Evolutionary conservation across 2,329 filamentous ascomycete genomes (phyloP).

Genomic region (Penicillium aurantiogriseum): DNA sequence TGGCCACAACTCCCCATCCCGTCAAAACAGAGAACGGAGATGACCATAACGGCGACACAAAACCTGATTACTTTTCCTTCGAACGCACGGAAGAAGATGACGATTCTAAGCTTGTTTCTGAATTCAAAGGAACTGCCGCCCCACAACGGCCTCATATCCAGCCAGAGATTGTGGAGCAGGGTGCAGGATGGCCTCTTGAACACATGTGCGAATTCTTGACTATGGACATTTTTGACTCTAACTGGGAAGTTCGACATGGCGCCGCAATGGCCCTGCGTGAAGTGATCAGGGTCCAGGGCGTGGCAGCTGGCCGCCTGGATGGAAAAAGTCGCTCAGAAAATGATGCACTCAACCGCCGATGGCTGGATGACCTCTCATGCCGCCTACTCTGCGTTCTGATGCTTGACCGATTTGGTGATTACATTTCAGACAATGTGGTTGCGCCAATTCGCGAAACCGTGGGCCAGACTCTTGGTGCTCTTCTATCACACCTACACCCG

Average conservation of each 20-base stretch:
- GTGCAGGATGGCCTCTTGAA: conserved; percentile 89
- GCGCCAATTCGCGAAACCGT: conserved; percentile 94
- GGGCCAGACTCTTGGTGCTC: conserved; percentile 86
- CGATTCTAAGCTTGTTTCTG: conserved; percentile 85
- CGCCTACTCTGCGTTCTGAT: conserved; percentile 94
- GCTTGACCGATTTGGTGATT: conserved; percentile 95
- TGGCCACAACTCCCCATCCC: conserved; percentile 51
- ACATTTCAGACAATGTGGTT: conserved; percentile 94
- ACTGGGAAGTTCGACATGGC: conserved; percentile 94
- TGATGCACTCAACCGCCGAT: conserved; percentile 72
- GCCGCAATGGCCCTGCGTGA: conserved; percentile 94
- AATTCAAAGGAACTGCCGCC: conserved; percentile 83
- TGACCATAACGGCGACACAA: conserved; percentile 60
- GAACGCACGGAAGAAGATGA: conserved; percentile 81
- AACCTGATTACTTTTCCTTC: conserved; percentile 84
- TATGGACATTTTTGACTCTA: conserved; percentile 86
- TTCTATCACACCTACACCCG: conserved; percentile 77
- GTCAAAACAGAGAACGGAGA: conserved; percentile 61
- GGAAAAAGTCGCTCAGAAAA: conserved; percentile 73
- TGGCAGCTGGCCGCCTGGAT: conserved; percentile 74
- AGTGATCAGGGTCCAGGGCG: conserved; percentile 85
- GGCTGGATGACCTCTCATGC: conserved; percentile 94
- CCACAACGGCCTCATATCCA: conserved; percentile 85
- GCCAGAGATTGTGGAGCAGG: conserved; percentile 71
- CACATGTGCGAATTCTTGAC: conserved; percentile 91